Evolutionary conservation across 805 yeast species (phyloP).

Genomic region (Candida andamanensis): DNA sequence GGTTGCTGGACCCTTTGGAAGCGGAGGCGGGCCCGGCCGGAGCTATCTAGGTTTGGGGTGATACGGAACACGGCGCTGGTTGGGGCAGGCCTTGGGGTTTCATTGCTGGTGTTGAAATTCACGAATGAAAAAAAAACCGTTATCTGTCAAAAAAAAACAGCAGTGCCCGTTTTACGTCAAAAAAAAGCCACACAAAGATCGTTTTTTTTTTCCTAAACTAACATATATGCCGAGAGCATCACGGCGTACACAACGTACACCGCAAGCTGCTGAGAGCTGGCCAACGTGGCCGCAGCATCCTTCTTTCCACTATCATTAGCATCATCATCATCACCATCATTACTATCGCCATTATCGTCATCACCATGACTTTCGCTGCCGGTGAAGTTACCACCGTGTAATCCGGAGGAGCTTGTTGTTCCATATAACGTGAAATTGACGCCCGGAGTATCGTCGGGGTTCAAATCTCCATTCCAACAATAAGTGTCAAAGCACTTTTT

Average conservation of each 20-base stretch:
- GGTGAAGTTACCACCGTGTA: neutral
- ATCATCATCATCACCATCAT: conserved; percentile 4
- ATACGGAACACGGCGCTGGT: no score
- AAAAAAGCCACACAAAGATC: no score
- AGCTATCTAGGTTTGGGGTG: no score
- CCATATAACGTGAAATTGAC: conserved; percentile 13
- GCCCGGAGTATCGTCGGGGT: conserved; percentile 4
- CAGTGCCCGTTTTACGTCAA: no score
- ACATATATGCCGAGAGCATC: neutral
- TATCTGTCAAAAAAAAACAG: no score
- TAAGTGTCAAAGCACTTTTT: conserved; percentile 61
- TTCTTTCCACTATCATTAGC: conserved; percentile 5
- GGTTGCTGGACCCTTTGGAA: no score
- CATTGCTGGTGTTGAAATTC: no score
- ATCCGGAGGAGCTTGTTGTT: conserved; percentile 8
- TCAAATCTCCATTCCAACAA: conserved; percentile 64
- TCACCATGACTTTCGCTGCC: conserved; percentile 4
- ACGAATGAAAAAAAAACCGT: no score
- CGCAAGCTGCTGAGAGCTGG: neutral
- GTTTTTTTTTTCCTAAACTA: no score
- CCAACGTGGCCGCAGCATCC: conserved; percentile 2
- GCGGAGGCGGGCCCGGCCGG: no score
- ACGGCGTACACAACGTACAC: neutral
- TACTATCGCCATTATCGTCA: conserved; percentile 4
- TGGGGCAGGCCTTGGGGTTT: no score